Percentiles rank a stretch among this genome's conserved stretches.
Conservation (phyloP, 768 basidiomycete genomes). For the Hydnum rufescens region DNA sequence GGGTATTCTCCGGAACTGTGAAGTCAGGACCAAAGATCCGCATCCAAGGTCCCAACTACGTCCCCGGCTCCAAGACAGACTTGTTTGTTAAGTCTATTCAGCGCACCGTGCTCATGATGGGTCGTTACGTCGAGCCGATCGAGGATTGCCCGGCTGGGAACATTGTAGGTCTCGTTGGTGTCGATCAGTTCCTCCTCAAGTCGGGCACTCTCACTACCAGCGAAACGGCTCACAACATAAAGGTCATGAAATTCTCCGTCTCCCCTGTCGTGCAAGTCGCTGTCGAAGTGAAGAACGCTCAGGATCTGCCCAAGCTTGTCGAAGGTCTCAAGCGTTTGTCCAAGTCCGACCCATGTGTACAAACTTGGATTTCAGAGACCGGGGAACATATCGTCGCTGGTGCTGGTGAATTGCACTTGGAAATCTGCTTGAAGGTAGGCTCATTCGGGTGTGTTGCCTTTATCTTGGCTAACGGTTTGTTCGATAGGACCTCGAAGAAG, state of each 20-base stretch:
- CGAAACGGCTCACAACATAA: constrained; percentile 99
- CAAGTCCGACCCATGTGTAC: constrained; percentile 98
- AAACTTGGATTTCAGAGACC: constrained; percentile 76
- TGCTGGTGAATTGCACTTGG: constrained; percentile 97
- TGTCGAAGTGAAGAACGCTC: constrained; percentile 98
- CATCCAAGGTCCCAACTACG: constrained; percentile 97
- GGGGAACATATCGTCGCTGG: constrained; percentile 99
- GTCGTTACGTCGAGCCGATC: constrained; percentile 93
- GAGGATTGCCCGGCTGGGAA: constrained; percentile 99
- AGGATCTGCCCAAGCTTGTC: constrained; percentile 97
- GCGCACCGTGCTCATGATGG: constrained; percentile 99
- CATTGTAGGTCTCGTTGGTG: constrained; percentile 97
- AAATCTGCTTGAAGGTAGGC: constrained; percentile 90
- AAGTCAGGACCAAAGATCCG: constrained; percentile 95
- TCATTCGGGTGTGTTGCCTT: neutral
- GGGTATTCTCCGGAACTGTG: constrained; percentile 98
- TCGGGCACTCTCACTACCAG: constrained; percentile 93
- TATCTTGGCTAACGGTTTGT: neutral
- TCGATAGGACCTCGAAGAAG: constrained; percentile 85
- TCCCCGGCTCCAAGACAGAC: constrained; percentile 98
- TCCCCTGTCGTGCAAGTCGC: constrained; percentile 98
- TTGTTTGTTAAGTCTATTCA: constrained; percentile 95
- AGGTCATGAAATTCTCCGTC: constrained; percentile 99
- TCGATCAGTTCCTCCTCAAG: constrained; percentile 99
- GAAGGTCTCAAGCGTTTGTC: constrained; percentile 99